Evolutionary conservation across 2,329 filamentous ascomycete species (phyloP), one percentile per base, ranked within the genome.

Genomic region (Hypoxylon sp.): DNA sequence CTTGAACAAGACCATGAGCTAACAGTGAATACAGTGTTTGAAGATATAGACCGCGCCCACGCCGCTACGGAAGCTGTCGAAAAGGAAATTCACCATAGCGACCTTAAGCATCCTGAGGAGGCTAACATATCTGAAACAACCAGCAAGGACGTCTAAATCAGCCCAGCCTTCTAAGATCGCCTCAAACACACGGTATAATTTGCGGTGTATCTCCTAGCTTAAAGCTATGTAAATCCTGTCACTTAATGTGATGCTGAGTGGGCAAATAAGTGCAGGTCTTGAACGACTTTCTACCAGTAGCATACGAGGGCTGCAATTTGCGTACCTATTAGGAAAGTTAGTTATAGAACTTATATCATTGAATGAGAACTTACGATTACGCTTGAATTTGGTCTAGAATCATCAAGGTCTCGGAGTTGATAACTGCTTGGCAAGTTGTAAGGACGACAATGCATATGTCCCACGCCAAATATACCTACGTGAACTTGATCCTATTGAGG

Each of bases 51-150:
- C 29, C 64, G 69, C 3, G 70, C 65, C 19, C 70, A 76, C 17
- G 64, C 69, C 26, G 69, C 75, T 5, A 74, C 70, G 11, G 61
- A 75, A 19, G 75, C 75, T 37, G 74, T 77, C 19, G 72, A 76
- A 61, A 72, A 76, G 65, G 70, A 77, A 61, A 73, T 78, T 8
- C 74, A 76, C 19, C 67, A 70, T 2, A 57, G 68, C 1, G 63
- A 68, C 14, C 54, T 59, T 13, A 65, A 71, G 26, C 74, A 76
- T 14, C 72, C 66, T 1, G 70, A 75, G n/a, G 63, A 70, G 14
- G 57, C 62, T 9, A 62, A 70, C 9, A 67, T 69, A 6, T 73
- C 74, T 2, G 72, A 75, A 51, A 73, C 68, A 8, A 60, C 62
- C 13, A 67, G 66, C 33, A 73, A 74, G 33, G 71, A 75, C 22